Percentiles rank a stretch among this genome's conserved stretches.
phyloP scores from a whole-genome alignment of 768 basidiomycete genomes.

The Inosperma sp. region DNA sequence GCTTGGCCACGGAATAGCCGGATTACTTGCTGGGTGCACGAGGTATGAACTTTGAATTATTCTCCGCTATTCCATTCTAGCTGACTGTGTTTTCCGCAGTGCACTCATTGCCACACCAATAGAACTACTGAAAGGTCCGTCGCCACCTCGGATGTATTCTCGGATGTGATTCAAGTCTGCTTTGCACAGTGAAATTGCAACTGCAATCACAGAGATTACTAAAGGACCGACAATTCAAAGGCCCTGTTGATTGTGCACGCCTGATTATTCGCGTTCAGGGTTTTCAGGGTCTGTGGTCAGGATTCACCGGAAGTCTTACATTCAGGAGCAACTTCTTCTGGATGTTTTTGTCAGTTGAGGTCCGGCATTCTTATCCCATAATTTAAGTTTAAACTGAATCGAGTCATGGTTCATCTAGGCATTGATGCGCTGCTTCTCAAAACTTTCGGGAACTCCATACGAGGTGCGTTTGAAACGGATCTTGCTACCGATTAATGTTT shows the following conservation, averaged over 20 bases:
- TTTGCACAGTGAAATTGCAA: conserved; percentile 55
- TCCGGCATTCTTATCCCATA: conserved; percentile 18
- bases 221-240: conserved; percentile 54
- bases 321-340: conserved; percentile 74
- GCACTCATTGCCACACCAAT: conserved; percentile 71
- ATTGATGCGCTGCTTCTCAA: conserved; percentile 56
- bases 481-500: neutral
- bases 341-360: conserved; percentile 75
- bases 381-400: conserved; percentile 7
- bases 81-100: conserved; percentile 30
- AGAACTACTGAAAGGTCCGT: conserved; percentile 67
- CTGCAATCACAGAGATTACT: conserved; percentile 53
- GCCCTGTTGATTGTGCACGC: conserved; percentile 60
- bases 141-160: conserved; percentile 38
- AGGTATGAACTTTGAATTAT: conserved; percentile 39
- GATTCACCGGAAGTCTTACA: conserved; percentile 66
- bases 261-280: conserved; percentile 64
- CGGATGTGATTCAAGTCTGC: conserved; percentile 28
- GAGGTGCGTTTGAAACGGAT: conserved; percentile 37
- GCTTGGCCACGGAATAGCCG: conserved; percentile 60
- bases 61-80: conserved; percentile 8
- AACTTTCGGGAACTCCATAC: conserved; percentile 53
- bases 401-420: conserved; percentile 31
- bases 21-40: conserved; percentile 64
- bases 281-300: conserved; percentile 64